Evolutionary conservation across 2,329 filamentous ascomycete species (phyloP), one percentile per base, ranked within the genome.

Genomic region (Teratosphaeriaceae sp.): DNA sequence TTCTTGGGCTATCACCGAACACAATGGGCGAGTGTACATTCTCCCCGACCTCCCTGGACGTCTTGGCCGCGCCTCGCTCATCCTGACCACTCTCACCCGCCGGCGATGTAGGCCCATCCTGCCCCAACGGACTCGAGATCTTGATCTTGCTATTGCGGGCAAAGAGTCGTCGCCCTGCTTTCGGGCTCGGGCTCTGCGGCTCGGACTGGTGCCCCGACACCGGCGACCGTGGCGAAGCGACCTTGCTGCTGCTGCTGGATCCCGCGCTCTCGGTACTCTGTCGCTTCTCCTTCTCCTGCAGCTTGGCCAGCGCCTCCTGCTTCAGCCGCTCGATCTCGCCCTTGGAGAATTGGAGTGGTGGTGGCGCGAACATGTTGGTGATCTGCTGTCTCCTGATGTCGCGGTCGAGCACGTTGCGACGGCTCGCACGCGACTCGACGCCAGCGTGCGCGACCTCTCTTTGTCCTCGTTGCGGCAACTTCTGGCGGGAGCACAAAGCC

Each of bases 401-500:
- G 7, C 19, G 8, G 12, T 13, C 22, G 20, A 23, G 3, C n/a
- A 35, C 13, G 31, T 7, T n/a, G n/a, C 5, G 15, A 30, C 27
- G 12, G 15, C 5, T 5, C 12, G 27, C 27, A 3, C 27, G 15
- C 31, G 20, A 18, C 16, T 8, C 20, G 16, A 19, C 4, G 7
- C 16, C 34, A 36, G 19, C 22, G 8, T n/a, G n/a, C n/a, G n/a
- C n/a, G n/a, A n/a, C n/a, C 31, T 19, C 13, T 42, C 39, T 47
- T 47, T 47, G 42, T 47, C 27, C 38, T 23, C 18, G 6, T 30
- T 18, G 19, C 16, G 46, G 48, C 46, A 51, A 40, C 43, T 19
- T 45, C 40, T 50, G 16, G 31, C 42, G 48, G 46, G 6, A n/a
- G 33, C 22, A 42, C 49, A 52, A 52, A 52, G 47, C 38, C 26